Base-by-base conservation (phyloP, 1,284 basidiomycete species). In the Apiotrichum montevideense region DNA sequence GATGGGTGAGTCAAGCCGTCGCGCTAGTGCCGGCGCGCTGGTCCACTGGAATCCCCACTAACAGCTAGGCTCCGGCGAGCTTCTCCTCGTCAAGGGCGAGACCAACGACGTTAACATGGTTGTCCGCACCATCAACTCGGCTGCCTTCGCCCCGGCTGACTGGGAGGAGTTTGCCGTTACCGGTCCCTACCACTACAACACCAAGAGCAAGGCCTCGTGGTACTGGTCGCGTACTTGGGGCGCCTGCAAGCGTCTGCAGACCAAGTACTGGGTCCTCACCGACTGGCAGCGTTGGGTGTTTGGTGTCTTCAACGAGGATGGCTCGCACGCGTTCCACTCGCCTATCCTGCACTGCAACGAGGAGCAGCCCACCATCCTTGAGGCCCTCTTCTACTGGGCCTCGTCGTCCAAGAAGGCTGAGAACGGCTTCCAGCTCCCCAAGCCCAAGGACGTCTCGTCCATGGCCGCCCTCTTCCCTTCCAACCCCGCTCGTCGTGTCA, bases 241-340 rank as follows among this genome's bases (percentile, higher is more conserved):
- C 21, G 74, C 74, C 10, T 66, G 70, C 58, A 71, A 70, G 54
- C 70, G 77, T 35, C 68, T 77, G 51, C 61, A 64, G 6, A 71
- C 73, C 59, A 61, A 67, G 46, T 74, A 69, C 63, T 78, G 68
- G 57, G 74, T 76, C 53, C 65, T 78, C 56, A 78, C 77, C 51
- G 73, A 76, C 61, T 78, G 72, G 64, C 68, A 77, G 56, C 65
- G 72, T 60, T 78, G 77, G 77, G 68, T 66, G n/a, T 78, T 77
- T 62, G 77, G 77, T 32, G 66, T 61, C 51, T 77, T 78, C 57
- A 68, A 69, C 60, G 66, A 75, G 35, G 69, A 68, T 53, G 46
- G 67, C 48, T 56, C 63, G 11, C 70, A 75, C 56, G 72, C 71
- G 39, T 75, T 67, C 57, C 65, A 74, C 41, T 66, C 68, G 9